Evolutionary conservation across 2,329 filamentous ascomycete species (phyloP).

Genomic region (Fusarium coicis): DNA sequence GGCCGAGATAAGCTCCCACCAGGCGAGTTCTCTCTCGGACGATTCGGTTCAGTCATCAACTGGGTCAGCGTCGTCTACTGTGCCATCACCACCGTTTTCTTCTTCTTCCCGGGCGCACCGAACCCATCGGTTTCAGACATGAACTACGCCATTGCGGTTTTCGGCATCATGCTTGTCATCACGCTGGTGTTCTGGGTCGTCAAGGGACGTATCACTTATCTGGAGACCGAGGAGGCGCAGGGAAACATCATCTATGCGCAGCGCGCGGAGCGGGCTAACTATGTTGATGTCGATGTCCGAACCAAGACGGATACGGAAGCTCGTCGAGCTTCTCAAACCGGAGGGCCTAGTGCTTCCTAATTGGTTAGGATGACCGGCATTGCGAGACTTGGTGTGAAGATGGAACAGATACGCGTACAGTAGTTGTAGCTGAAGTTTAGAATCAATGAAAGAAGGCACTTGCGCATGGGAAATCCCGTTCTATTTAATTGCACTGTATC

Average conservation of each 20-base stretch:
- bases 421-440: not conserved
- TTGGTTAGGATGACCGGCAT: not conserved
- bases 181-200: slow-evolving; percentile 62
- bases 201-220: slow-evolving; percentile 55
- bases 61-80: slow-evolving; percentile 64
- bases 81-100: slow-evolving; percentile 63
- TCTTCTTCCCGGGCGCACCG: slow-evolving; percentile 62
- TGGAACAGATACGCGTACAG: not conserved
- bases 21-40: slow-evolving; percentile 58
- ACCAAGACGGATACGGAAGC: slow-evolving; percentile 13
- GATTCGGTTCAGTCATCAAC: slow-evolving; percentile 56
- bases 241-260: slow-evolving; percentile 41
- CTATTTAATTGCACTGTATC: slow-evolving; percentile 24
- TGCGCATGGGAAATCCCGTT: not conserved
- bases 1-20: slow-evolving; percentile 64
- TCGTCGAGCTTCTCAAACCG: not conserved
- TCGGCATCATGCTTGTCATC: slow-evolving; percentile 64
- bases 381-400: not conserved
- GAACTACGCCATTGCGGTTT: slow-evolving; percentile 68
- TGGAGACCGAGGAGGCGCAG: slow-evolving; percentile 44
- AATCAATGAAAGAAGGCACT: not conserved
- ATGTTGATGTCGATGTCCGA: slow-evolving; percentile 4
- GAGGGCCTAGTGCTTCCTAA: not conserved
- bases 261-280: slow-evolving; percentile 24
- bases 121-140: slow-evolving; percentile 60